Percentiles rank a stretch among this genome's conserved stretches.
phyloP scores from a whole-genome alignment of 2,329 filamentous ascomycete species.

The Aspergillus aculeatinus region DNA sequence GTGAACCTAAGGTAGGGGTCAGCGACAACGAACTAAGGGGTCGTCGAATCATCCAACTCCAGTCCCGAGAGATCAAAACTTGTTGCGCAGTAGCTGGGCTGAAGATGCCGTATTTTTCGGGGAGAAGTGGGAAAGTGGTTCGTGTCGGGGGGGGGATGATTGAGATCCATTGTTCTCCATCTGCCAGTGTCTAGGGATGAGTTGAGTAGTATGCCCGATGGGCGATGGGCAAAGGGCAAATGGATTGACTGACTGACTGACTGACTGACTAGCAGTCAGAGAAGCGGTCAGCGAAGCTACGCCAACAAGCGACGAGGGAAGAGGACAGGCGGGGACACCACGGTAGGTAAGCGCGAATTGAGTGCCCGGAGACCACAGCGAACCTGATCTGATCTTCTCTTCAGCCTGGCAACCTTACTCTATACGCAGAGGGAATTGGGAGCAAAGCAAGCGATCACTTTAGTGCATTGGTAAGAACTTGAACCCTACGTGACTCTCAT shows the following conservation, averaged over 20 bases:
- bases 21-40: neutral
- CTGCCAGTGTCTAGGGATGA: too few relatives aligned
- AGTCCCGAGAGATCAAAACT: too few relatives aligned
- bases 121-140: neutral
- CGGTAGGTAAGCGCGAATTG: neutral
- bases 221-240: neutral
- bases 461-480: neutral
- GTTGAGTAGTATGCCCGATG: neutral
- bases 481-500: neutral
- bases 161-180: neutral
- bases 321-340: neutral
- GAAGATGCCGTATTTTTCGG: neutral
- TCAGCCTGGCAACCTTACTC: neutral
- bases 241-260: neutral
- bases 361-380: too few relatives aligned
- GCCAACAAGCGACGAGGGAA: neutral
- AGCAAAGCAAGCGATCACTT: neutral
- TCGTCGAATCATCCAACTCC: neutral
- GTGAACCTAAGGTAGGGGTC: too few relatives aligned
- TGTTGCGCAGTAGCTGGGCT: neutral
- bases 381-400: neutral
- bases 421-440: neutral
- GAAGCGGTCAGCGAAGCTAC: conserved; percentile 17
- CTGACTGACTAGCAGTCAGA: conserved; percentile 1
- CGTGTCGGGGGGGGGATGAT: neutral